phyloP scores from a whole-genome alignment of 768 basidiomycete genomes.

The Astraeus odoratus region DNA sequence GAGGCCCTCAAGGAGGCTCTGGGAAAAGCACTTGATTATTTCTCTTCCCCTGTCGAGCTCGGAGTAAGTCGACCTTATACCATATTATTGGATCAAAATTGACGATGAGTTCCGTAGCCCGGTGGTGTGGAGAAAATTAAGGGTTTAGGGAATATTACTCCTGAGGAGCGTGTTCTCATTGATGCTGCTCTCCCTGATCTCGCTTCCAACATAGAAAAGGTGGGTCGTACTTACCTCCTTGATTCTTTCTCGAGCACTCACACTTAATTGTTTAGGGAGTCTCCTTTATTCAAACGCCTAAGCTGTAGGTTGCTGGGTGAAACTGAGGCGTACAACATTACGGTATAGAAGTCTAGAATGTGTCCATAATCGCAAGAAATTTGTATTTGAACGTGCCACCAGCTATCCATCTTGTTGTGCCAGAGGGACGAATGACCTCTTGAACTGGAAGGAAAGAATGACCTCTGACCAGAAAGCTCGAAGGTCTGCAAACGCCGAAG shows the following conservation, averaged over 20 bases:
- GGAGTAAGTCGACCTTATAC: conserved; percentile 45
- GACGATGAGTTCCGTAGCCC: conserved; percentile 35
- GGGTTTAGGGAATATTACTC: conserved; percentile 68
- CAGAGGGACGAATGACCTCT: too few relatives aligned
- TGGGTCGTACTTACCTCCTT: conserved; percentile 23
- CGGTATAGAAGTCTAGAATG: not conserved
- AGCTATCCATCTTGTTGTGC: too few relatives aligned
- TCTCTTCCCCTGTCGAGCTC: conserved; percentile 84
- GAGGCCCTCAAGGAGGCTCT: too few relatives aligned
- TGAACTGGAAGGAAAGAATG: too few relatives aligned
- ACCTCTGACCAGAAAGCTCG: too few relatives aligned
- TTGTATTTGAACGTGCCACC: too few relatives aligned
- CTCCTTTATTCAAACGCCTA: conserved; percentile 19
- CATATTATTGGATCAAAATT: not conserved
- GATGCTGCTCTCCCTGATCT: conserved; percentile 80
- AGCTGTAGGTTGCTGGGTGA: conserved; percentile 20
- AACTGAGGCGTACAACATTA: too few relatives aligned
- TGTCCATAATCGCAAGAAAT: too few relatives aligned
- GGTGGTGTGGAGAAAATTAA: conserved; percentile 79
- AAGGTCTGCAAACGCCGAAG: too few relatives aligned
- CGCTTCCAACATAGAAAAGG: conserved; percentile 61
- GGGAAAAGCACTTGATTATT: conserved; percentile 72
- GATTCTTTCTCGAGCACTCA: conserved; percentile 1
- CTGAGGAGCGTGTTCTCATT: conserved; percentile 70
- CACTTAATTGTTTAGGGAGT: conserved; percentile 13